Evolutionary conservation across 371 early-diverging fungal genomes (phyloP).

Genomic region (Coemansia sp.): DNA sequence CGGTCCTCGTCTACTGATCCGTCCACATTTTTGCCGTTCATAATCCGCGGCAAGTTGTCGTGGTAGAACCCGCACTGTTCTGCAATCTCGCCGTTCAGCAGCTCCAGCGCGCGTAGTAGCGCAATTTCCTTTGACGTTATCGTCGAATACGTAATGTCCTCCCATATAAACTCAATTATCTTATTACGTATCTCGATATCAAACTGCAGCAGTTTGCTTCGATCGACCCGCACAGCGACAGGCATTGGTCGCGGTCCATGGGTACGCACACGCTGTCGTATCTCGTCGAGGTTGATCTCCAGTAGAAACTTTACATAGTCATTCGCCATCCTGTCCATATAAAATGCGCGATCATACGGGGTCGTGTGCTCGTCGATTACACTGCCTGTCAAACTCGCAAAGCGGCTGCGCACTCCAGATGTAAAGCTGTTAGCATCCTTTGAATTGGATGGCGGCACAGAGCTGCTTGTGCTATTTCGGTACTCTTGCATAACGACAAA

Average conservation of each 20-base stretch:
- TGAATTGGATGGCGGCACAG: not conserved
- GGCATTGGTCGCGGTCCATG: conserved; percentile 38
- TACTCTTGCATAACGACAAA: conserved; percentile 36
- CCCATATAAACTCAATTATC: conserved; percentile 33
- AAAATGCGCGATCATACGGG: conserved; percentile 25
- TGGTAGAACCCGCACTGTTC: conserved; percentile 28
- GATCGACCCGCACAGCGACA: conserved; percentile 35
- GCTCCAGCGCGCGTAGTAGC: conserved; percentile 40
- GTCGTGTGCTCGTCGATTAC: conserved; percentile 22
- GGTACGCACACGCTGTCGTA: conserved; percentile 18
- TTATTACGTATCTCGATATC: conserved; percentile 25
- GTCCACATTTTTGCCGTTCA: conserved; percentile 27
- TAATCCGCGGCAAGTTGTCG: conserved; percentile 7
- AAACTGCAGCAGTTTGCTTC: conserved; percentile 15
- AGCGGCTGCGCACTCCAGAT: not conserved
- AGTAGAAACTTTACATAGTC: conserved; percentile 21
- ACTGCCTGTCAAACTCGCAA: conserved; percentile 6
- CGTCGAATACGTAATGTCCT: conserved; percentile 29
- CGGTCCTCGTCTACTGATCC: conserved; percentile 7
- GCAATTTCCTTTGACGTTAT: conserved; percentile 28
- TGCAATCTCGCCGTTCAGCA: conserved; percentile 31
- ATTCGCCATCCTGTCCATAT: conserved; percentile 31
- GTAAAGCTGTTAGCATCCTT: conserved; percentile 1
- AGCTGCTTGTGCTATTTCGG: not conserved
- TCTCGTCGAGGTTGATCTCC: conserved; percentile 25